Conservation (phyloP, 2,329 filamentous ascomycete species). For the Xylariaceae sp. region DNA sequence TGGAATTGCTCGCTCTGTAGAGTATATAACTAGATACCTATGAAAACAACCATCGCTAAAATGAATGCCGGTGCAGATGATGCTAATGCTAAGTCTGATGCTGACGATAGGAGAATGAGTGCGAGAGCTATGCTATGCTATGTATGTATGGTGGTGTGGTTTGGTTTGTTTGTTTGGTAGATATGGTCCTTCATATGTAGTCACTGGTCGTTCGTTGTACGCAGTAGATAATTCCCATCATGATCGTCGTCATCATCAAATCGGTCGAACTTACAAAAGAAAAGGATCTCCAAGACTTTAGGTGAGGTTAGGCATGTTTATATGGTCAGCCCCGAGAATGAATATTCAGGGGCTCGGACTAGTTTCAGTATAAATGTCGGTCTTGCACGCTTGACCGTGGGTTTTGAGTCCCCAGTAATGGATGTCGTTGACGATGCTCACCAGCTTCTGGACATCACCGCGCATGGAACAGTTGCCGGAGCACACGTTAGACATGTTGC, state of each 20-base stretch:
- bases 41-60: not conserved
- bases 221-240: not conserved
- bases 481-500: not conserved
- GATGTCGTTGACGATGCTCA: slow-evolving; percentile 2
- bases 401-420: slow-evolving; percentile 8
- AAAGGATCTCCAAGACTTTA: no score
- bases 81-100: not conserved
- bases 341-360: not conserved
- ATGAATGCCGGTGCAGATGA: not conserved
- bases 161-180: not conserved
- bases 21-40: not conserved
- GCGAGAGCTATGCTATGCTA: not conserved
- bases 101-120: not conserved
- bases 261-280: no score
- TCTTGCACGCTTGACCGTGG: not conserved
- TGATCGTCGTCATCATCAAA: no score
- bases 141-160: not conserved
- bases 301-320: no score
- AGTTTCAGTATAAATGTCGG: not conserved
- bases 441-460: not conserved
- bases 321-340: not conserved
- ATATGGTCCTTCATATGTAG: not conserved
- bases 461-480: not conserved
- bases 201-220: not conserved
- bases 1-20: not conserved